Base-by-base conservation (phyloP, 352 stramenopile genomes). In the Pythium aristosporum region DNA sequence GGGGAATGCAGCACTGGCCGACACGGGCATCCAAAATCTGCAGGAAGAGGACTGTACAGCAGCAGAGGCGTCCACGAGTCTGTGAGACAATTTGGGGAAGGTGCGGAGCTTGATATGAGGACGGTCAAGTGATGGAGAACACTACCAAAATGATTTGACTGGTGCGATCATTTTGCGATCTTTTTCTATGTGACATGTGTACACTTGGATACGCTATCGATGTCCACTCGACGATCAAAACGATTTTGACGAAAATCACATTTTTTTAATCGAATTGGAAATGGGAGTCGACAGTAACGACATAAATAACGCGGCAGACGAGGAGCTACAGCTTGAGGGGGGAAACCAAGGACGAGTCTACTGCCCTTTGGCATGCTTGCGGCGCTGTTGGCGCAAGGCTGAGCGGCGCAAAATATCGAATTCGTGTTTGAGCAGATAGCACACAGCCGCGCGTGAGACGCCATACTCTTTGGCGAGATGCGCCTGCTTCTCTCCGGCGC, bases 401-500 rank as follows among this genome's bases (percentile, higher is more conserved):
- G 56, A 63, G 32, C 56, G 56, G n/a, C 47, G 55, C 67, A 87
- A 71, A 57, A 85, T 87, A 64, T 83, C 74, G 59, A 74, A 74
- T 56, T 85, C 77, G 65, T 88, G 71, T 72, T 88, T 88, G 41
- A 87, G 69, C 60, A 85, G 61, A 43, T 88, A 84, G 68, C 79
- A 85, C 28, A 88, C 74, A 8, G 79, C 79, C n/a, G 79, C 79
- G 32, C 79, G 76, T 34, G 79, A 82, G 51, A 88, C 79, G 34
- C 75, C 75, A 50, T 82, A 88, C 64, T 88, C 79, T 62, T 88
- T 88, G 50, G 79, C 79, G 30, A 88, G 61, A 57, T 86, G 73
- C 7, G 79, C 73, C 54, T 88, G 79, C 65, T 85, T 86, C 65
- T 86, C 79, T 13, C 79, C 79, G 9, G 66, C 70, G n/a, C 69